Evolutionary conservation across 1,139 yeast genomes (phyloP).

Genomic region (Barnettozyma hawaiiensis): DNA sequence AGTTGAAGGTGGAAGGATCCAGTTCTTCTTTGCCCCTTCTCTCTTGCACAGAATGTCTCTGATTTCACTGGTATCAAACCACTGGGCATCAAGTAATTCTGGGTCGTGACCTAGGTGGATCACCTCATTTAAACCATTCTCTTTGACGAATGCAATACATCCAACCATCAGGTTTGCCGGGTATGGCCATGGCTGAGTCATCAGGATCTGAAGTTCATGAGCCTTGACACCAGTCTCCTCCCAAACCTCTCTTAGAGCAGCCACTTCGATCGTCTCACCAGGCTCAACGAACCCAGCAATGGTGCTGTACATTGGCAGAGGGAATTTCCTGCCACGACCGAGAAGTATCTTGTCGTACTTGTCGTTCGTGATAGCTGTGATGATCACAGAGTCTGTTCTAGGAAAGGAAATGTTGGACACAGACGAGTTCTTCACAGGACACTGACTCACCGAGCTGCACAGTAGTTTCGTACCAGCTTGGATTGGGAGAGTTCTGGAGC

Average conservation of each 20-base stretch:
- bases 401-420: slow-evolving; percentile 70
- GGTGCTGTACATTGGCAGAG: slow-evolving; percentile 61
- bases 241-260: slow-evolving; percentile 86
- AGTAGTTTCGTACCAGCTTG: slow-evolving; percentile 78
- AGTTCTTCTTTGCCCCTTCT: slow-evolving; percentile 28
- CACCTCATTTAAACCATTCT: slow-evolving; percentile 50
- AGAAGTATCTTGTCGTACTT: slow-evolving; percentile 60
- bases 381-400: slow-evolving; percentile 83
- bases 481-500: slow-evolving; percentile 58
- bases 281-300: slow-evolving; percentile 97
- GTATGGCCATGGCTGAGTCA: slow-evolving; percentile 95
- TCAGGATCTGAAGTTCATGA: slow-evolving; percentile 50
- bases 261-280: slow-evolving; percentile 84
- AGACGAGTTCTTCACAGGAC: slow-evolving; percentile 50
- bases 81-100: slow-evolving; percentile 76
- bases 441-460: slow-evolving; percentile 45
- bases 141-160: slow-evolving; percentile 70
- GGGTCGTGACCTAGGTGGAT: slow-evolving; percentile 77
- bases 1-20: slow-evolving; percentile 40
- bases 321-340: slow-evolving; percentile 60
- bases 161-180: slow-evolving; percentile 94
- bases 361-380: slow-evolving; percentile 66
- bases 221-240: slow-evolving; percentile 89
- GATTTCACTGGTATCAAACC: slow-evolving; percentile 64
- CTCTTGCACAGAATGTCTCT: slow-evolving; percentile 35